Base-by-base conservation (phyloP, 768 basidiomycete species). In the Collybia sordida region DNA sequence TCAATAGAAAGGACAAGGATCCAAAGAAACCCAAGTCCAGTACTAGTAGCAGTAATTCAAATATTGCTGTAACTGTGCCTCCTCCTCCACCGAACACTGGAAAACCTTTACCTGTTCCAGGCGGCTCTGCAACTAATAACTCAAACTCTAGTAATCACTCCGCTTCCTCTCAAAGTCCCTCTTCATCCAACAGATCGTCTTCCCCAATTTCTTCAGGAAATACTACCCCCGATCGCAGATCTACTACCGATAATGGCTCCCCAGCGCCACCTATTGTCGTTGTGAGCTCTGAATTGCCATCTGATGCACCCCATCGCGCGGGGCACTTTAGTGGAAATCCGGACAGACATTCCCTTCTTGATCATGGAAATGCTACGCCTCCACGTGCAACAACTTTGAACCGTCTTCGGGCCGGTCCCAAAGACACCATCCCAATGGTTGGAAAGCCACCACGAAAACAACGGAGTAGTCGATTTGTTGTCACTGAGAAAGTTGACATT, bases 361-460 rank as follows among this genome's bases (percentile, higher is more conserved):
- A 84, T 66, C 70, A 77, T 48, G 61, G 67, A 8, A 75, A 67
- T 62, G 70, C 75, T 8, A 78, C 78, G 1, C 86, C 85, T 18
- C 87, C 89, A 24, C 81, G 90, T 47, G 75, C 82, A 35, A 82
- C 78, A 37, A 75, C 88, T 9, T 72, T 90, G 56, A 85, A 81
- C 61, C 85, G 91, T 58, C 81, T 93, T 47, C 81, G 90, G 51
- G 80, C 85, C 37, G 84, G 83, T 15, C 93, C 94, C 47, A 97
- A 94, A 70, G 97, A 98, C 68, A 98, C 93, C 38, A 98, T 98
- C 51, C 93, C 96, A 38, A 90, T 96, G 61, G 86, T 91, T 12
- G 94, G 93, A 25, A 98, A 98, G 64, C 94, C 93, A 18, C 93
- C 97, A 21, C 85, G 96, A 61, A 99, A 98, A 69, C 97, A 99